Evolutionary conservation across 108 stramenopile genomes (phyloP), one percentile per base, ranked within the genome.

Genomic region (Epithemia pelagica): DNA sequence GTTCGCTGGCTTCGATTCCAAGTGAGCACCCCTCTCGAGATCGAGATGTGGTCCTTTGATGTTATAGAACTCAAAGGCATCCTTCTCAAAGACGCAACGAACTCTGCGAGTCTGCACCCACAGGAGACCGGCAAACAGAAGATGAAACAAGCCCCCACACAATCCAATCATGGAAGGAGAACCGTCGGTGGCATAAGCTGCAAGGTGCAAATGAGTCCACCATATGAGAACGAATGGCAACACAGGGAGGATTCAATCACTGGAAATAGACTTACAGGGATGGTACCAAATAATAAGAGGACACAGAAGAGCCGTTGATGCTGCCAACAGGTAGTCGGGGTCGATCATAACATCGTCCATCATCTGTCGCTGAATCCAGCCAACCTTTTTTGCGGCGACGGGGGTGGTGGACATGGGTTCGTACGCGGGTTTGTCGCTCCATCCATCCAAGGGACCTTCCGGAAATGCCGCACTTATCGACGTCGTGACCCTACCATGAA

Each of bases 71-170:
- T 79, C 78, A 60, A 79, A 74, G 46, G 56, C 54, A 54, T 79
- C 76, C 65, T 84, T 72, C 58, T 89, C 85, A 68, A 89, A 89
- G 2, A 84, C 83, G 54, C 81, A 82, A 28, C 88, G 81, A 31
- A 89, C 71, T 5, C 88, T 64, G 0, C 64, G 32, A 0, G 88
- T 84, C 61, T 89, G 88, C 7, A 86, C 81, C 32, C 77, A 77
- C 55, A 89, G 67, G 10, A 89, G 67, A 18, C 77, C 65, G 21
- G 81, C 88, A 61, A 86, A 80, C 22, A 84, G 62, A 20, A 78
- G 25, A 30, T 81, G 68, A 53, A 89, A 81, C 20, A 78, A 71
- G 23, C 81, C 88, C 15, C 79, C 72, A 27, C 71, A 46, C 19
- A 78, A 55, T 33, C 75, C 81, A 54, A 82, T 64, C 32, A 82